Percentiles rank a stretch among this genome's conserved stretches.
These are phyloP conservation scores for Dendrobium chrysotoxum DNA, from an alignment of 106 monocot genomes.

Conservation along the genomic window DNA sequence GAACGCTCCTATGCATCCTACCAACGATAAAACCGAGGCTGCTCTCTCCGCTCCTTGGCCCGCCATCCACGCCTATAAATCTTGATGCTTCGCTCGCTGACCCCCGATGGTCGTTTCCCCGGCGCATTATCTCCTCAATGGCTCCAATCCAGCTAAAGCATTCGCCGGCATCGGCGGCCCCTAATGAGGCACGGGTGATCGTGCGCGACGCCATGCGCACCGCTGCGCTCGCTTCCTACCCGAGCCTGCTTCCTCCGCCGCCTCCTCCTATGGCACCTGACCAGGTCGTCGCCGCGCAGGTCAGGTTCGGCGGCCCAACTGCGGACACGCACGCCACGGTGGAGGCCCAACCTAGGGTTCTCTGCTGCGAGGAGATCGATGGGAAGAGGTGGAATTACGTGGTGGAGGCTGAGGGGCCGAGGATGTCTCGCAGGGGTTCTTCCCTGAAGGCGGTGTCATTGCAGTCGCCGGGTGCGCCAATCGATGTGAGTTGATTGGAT, in stretches of 20 bases:
- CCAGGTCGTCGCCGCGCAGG: constrained; percentile 18
- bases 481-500: constrained; percentile 25
- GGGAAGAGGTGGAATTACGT: constrained; percentile 56
- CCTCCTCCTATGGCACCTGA: background rate
- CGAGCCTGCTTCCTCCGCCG: constrained; percentile 4
- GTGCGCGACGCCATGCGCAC: constrained; percentile 35
- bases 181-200: constrained; percentile 22
- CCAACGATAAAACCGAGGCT: constrained; percentile 6
- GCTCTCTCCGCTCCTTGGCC: background rate
- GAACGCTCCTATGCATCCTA: background rate
- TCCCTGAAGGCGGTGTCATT: constrained; percentile 32
- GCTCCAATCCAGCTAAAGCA: constrained; percentile 37
- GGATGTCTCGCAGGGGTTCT: constrained; percentile 6
- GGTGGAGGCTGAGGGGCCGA: constrained; percentile 22
- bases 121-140: background rate
- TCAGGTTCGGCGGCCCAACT: constrained; percentile 23
- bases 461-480: constrained; percentile 33
- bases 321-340: constrained; percentile 3
- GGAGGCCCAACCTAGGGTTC: constrained; percentile 11
- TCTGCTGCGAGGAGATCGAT: constrained; percentile 53
- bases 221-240: constrained; percentile 19
- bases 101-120: background rate
- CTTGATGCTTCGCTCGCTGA: background rate
- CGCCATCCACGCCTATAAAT: background rate
- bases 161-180: constrained; percentile 10